Percentiles rank a stretch among this genome's conserved stretches.
Evolutionary conservation across 2,329 filamentous ascomycete species (phyloP).

Genomic region (Phialophora expanda): DNA sequence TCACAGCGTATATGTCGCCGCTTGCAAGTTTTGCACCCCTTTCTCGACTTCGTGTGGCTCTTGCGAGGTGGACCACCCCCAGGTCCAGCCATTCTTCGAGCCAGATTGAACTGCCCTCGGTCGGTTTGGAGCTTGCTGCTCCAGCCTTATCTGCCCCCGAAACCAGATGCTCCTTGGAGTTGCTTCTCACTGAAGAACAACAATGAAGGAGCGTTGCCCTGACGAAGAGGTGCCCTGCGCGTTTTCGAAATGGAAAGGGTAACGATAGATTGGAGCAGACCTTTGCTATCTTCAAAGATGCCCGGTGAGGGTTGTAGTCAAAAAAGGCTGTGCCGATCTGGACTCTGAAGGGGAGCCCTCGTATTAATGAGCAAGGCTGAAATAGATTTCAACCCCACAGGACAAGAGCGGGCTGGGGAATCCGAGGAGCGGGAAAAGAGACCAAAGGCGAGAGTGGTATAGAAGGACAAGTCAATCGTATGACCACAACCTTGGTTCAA

Average conservation of each 20-base stretch:
- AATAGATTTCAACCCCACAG: constrained; percentile 26
- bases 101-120: constrained; percentile 14
- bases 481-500: constrained; percentile 19
- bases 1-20: constrained; percentile 96
- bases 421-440: constrained; percentile 8
- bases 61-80: constrained; percentile 88
- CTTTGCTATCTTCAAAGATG: neutral
- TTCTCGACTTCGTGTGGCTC: constrained; percentile 98
- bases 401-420: constrained; percentile 11
- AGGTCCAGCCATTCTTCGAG: constrained; percentile 76
- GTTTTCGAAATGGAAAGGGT: neutral
- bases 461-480: constrained; percentile 15
- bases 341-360: constrained; percentile 15
- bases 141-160: neutral
- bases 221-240: neutral
- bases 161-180: neutral
- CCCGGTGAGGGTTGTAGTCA: constrained; percentile 10
- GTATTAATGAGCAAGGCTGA: constrained; percentile 36
- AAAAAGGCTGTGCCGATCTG: constrained; percentile 15
- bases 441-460: constrained; percentile 1
- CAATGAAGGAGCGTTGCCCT: neutral
- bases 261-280: neutral
- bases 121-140: neutral
- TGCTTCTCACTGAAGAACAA: neutral
- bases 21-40: constrained; percentile 98